phyloP scores from a whole-genome alignment of 805 yeast species.

The Groenewaldozyma salmanticensis region DNA sequence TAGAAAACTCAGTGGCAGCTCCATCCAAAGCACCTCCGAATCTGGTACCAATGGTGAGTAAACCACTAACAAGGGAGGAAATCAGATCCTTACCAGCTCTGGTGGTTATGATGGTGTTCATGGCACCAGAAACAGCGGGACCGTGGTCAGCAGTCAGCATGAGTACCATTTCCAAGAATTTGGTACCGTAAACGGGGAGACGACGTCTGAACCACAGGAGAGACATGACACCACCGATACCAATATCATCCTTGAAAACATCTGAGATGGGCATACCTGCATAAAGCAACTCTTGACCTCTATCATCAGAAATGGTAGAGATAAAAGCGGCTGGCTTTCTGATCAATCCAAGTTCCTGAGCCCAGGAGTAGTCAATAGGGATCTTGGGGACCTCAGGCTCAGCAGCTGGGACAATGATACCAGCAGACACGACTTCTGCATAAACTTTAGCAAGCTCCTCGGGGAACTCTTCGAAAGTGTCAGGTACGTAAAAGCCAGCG shows the following conservation, averaged over 20 bases:
- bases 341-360: conserved; percentile 37
- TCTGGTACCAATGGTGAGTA: conserved; percentile 36
- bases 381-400: conserved; percentile 40
- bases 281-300: conserved; percentile 37
- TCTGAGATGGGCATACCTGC: conserved; percentile 40
- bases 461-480: conserved; percentile 47
- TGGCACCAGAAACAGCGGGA: conserved; percentile 39
- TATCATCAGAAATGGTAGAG: conserved; percentile 39
- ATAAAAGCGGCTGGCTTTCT: conserved; percentile 40
- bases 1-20: conserved; percentile 37
- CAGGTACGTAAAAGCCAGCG: conserved; percentile 91
- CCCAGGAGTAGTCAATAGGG: conserved; percentile 40
- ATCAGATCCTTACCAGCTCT: conserved; percentile 40
- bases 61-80: conserved; percentile 36
- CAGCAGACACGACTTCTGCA: conserved; percentile 50
- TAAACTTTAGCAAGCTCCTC: conserved; percentile 47
- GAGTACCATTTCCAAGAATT: conserved; percentile 39
- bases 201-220: conserved; percentile 38
- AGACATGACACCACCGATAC: conserved; percentile 40
- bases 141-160: conserved; percentile 42
- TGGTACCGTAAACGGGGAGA: conserved; percentile 34
- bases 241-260: conserved; percentile 38
- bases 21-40: conserved; percentile 41
- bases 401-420: conserved; percentile 29
- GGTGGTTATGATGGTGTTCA: conserved; percentile 39